Evolutionary conservation across 371 early-diverging fungal species (phyloP), one percentile per base, ranked within the genome.

Genomic region (Gilbertella persicaria): DNA sequence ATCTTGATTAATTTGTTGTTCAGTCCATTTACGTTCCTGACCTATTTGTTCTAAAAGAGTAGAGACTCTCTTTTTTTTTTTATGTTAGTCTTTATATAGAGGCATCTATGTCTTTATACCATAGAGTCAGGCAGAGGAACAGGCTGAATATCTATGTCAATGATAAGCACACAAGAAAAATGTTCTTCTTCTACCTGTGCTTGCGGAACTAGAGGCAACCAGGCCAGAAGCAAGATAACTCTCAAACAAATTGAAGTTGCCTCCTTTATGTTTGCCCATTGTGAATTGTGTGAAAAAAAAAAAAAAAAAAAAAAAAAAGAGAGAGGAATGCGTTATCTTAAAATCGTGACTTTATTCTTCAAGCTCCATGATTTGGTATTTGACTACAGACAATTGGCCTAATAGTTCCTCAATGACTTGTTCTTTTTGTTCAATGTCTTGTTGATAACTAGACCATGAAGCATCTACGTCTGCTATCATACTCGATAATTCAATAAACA

Each of bases 21-120:
- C 61, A 10, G 75, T 71, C 86, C 86, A 86, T 14, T 78, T 78
- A 20, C 78, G 69, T 50, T 83, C 86, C 43, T 73, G 52, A 36
- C 84, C 83, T 30, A 86, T 80, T 50, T 79, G 84, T 45, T 84
- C 83, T 51, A 86, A 46, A n/a, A 86, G 42, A 2, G 83, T 83
- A 0, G 83, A 81, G 14, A 76, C 72, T 73, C 82, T 73, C 85
- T 84, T 38, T 7, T 9, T 17, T 17, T 19, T 8, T 26, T 14
- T 0, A 35, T 20, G 21, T 25, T 30, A n/a, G 24, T 43, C 3
- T 10, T 5, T 23, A 6, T 8, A 40, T 13, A 41, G n/a, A 40
- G 19, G 17, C 20, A 26, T 20, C 9, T n/a, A 39, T 33, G 12
- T 19, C 13, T 21, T 23, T 24, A 44, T 48, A 63, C 68, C 68